Evolutionary conservation across 352 stramenopile species (phyloP), one percentile per base, ranked within the genome.

Genomic region (Phytophthora multivora): DNA sequence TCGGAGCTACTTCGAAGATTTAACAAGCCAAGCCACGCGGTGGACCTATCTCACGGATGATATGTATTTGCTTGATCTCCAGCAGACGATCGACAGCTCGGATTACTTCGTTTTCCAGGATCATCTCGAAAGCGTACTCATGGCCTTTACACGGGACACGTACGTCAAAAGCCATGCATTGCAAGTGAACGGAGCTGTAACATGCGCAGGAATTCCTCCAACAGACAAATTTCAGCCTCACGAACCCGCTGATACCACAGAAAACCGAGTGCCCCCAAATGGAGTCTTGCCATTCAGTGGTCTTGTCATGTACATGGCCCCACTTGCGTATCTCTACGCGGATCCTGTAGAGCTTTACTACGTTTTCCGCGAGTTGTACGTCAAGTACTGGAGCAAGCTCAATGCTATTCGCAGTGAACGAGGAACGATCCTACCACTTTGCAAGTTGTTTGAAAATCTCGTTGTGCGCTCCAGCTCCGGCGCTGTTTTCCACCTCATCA

Each of bases 51-150:
- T 88, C 41, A 92, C 81, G 0, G 85, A 92, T 53, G 78, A 86
- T 61, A 89, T 94, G 77, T 92, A 91, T 62, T 60, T 88, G 45
- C 71, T 94, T 15, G 85, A 94, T 42, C 72, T 92, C n/a, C 81
- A 92, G 68, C 83, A 89, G 47, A 78, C 79, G 4, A 78, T 88
- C 46, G 75, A 91, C 72, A 89, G 77, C 53, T 88, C 64, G 31
- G 82, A 94, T 55, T 91, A 92, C 50, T 92, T 94, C 63, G 80
- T 90, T 49, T 94, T 94, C 50, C 77, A 92, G 62, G 85, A 92
- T 39, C 73, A 86, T 26, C 72, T 94, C 39, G 73, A 86, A 54
- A 86, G 70, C 49, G 73, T 88, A 28, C 54, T 94, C 16, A 82
- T 91, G 69, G 79, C 81, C 19, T 94, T 92, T 56, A 90, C 79